Base-by-base conservation (phyloP, 176 grass and related monocot species). In the Echinochloa phyllopogon region DNA sequence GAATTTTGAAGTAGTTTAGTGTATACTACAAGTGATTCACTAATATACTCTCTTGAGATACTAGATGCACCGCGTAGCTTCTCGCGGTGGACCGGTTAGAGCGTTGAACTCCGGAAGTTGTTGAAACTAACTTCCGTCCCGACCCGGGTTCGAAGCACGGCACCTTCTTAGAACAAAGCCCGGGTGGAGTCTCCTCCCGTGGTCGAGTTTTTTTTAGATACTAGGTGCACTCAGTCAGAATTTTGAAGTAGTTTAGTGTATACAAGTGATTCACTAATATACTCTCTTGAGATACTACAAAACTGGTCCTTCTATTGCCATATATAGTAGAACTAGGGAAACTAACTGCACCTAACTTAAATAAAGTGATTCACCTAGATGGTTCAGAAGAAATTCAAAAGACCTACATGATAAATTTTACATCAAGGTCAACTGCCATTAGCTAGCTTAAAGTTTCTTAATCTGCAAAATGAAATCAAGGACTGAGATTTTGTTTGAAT, bases 381-480 rank as follows among this genome's bases (percentile, higher is more conserved):
- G 41, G 33, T 47, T 50, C 49, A 69, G 43, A 82, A 66, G 37
- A 86, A 74, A 47, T 66, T 72, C 3, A n/a, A 70, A 57, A 24
- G 41, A 76, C 52, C 65, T 55, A 81, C 40, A 68, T 63, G 72
- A 38, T 57, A 11, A 85, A 66, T 42, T 25, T 77, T 72, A 84
- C 56, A 72, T 53, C 8, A 62, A 41, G 56, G 33, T 83, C 57
- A 68, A 82, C 49, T 74, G 62, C 13, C 5, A 49, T 20, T 63
- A 68, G 8, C 24, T 75, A 68, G 6, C 18, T 69, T 76, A 39
- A 71, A 29, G 6, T 58, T n/a, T 56, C 11, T 57, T 13, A 42
- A 41, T 61, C 79, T 83, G 63, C 76, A 42, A 72, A 72, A 58
- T 72, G 18, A 39, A 63, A 65, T 76, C 52, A 69, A 44, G 13